Percentiles rank a stretch among this genome's conserved stretches.
Evolutionary conservation across 495 filamentous ascomycete species (phyloP).

Genomic region (Penicillium odoratum): DNA sequence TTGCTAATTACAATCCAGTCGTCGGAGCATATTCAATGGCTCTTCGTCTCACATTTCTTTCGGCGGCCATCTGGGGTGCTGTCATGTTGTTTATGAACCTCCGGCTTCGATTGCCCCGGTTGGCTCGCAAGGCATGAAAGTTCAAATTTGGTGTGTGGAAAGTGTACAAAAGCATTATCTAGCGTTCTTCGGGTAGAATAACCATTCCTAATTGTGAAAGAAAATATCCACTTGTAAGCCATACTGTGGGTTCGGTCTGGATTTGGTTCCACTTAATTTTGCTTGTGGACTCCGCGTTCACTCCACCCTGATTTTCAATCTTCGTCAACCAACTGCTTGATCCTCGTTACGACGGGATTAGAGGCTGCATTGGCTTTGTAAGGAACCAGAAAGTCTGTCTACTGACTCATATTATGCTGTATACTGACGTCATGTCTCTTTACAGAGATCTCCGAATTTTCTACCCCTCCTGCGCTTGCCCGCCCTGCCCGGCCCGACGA

Average conservation of each 20-base stretch:
- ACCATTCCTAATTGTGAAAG: no score
- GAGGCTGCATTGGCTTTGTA: neutral
- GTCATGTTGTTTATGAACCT: conserved; percentile 51
- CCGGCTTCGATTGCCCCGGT: conserved; percentile 52
- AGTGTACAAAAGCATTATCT: neutral
- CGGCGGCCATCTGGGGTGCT: conserved; percentile 48
- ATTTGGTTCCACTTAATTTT: conserved; percentile 3
- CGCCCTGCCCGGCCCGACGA: conserved; percentile 2
- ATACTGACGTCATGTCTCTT: neutral
- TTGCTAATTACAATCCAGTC: conserved; percentile 40
- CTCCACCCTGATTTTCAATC: conserved; percentile 6
- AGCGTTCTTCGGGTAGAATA: neutral
- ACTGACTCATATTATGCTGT: neutral
- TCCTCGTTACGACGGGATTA: neutral
- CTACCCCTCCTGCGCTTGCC: conserved; percentile 7
- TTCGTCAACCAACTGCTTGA: neutral
- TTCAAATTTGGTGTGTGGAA: conserved; percentile 5
- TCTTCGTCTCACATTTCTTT: conserved; percentile 56
- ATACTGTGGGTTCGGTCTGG: neutral
- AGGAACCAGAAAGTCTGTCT: neutral
- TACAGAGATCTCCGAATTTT: neutral
- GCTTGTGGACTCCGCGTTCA: conserved; percentile 2
- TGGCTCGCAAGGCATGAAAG: conserved; percentile 43
- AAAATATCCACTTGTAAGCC: no score
- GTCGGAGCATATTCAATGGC: conserved; percentile 59